phyloP scores from a whole-genome alignment of 163 green algal genomes.

The Scenedesmus sp. region DNA sequence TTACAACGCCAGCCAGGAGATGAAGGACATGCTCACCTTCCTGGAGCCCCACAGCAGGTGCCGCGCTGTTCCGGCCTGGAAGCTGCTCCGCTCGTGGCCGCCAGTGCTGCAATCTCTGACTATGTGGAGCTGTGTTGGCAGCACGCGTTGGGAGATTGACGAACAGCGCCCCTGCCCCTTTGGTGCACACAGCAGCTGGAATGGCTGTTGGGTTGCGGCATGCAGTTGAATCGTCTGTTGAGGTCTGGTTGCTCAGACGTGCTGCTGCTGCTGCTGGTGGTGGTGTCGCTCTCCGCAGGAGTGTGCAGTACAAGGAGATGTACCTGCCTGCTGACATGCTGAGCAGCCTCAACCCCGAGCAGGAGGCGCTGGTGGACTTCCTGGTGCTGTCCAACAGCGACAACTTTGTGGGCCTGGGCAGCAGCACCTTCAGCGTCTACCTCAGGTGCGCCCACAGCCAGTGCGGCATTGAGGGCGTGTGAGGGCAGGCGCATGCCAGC shows the following conservation, averaged over 20 bases:
- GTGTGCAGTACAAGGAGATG: constrained; percentile 82
- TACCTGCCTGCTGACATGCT: constrained; percentile 68
- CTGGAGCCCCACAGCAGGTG: constrained; percentile 59
- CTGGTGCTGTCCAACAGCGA: constrained; percentile 74
- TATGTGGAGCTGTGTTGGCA: no score
- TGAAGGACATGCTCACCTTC: constrained; percentile 71
- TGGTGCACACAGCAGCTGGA: no score
- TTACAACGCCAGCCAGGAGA: constrained; percentile 76
- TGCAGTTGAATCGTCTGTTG: neutral
- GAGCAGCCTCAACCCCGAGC: constrained; percentile 75
- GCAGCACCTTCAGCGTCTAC: constrained; percentile 83
- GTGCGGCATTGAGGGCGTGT: neutral
- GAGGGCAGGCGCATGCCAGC: neutral
- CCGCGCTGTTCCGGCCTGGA: neutral
- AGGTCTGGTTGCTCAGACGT: neutral
- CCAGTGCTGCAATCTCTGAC: no score
- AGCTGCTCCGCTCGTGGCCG: constrained; percentile 15
- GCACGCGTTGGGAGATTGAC: no score
- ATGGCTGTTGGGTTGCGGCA: neutral
- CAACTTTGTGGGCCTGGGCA: constrained; percentile 82
- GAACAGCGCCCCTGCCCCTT: no score
- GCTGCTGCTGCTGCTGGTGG: neutral
- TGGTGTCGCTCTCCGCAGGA: neutral
- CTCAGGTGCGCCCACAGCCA: constrained; percentile 50
- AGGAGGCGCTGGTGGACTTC: constrained; percentile 84